Evolutionary conservation across 2,329 filamentous ascomycete species (phyloP), one percentile per base, ranked within the genome.

Genomic region (Diaporthe destruens): DNA sequence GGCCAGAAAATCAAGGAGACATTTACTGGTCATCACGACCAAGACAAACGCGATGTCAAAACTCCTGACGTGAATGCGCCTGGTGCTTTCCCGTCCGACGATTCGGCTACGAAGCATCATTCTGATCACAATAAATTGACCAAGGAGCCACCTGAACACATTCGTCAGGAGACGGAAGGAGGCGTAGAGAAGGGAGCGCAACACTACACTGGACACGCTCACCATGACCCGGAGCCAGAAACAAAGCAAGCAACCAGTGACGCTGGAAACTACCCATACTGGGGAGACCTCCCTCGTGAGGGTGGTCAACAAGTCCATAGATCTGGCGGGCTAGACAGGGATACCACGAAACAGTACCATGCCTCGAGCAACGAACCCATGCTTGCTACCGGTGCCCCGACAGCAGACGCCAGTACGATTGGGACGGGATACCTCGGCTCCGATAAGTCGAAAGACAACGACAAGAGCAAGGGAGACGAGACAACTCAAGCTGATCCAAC

Each of bases 191-290:
- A n/a, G n/a, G 61, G 70, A 42, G 70, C 63, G 25, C 61, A 25
- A 29, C 59, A 68, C 14, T 67, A 73, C 32, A 57, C 53, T 42
- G 53, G 49, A 9, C 54, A 69, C 36, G 20, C 47, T 18, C 71
- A 71, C 7, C 51, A 71, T 8, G 71, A 73, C n/a, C 67, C 67
- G 47, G 71, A 71, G 25, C 34, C 39, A 25, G 71, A 73, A 32
- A 39, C 71, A 14, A 71, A 71, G 32, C 54, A 73, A 34, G 67
- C 71, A 11, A 73, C 71, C 18, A 74, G 72, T 23, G 70, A 56
- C 6, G 72, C 72, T n/a, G 72, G 72, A 2, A 74, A 74, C 29
- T 72, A 74, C 11, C 72, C 72, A 3, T 74, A 74, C 66, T 74
- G 72, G 72, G 72, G 72, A 9, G 42, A 74, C 6, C 57, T 72